Evolutionary conservation across 495 filamentous ascomycete species (phyloP).

Genomic region (Evernia prunastri): DNA sequence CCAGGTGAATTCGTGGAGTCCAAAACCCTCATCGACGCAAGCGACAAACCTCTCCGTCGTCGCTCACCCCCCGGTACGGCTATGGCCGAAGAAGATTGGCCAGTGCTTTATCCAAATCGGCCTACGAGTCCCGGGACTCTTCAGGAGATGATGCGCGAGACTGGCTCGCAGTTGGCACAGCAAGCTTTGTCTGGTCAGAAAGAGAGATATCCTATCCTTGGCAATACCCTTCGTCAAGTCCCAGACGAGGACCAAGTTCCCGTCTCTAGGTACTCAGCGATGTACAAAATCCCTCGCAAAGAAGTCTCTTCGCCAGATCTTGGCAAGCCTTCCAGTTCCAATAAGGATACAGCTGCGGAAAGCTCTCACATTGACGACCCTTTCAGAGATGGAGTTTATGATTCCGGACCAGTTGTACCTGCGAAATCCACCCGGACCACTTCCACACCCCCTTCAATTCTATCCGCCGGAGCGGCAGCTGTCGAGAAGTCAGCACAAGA

Average conservation of each 20-base stretch:
- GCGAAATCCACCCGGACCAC: neutral
- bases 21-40: slow-evolving; percentile 29
- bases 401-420: slow-evolving; percentile 6
- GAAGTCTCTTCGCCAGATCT: slow-evolving; percentile 2
- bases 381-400: slow-evolving; percentile 14
- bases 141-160: slow-evolving; percentile 20
- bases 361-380: slow-evolving; percentile 3
- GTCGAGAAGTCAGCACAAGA: slow-evolving; percentile 17
- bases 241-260: slow-evolving; percentile 15
- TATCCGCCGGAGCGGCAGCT: slow-evolving; percentile 19
- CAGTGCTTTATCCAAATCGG: slow-evolving; percentile 21
- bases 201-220: slow-evolving; percentile 22
- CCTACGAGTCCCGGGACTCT: slow-evolving; percentile 16
- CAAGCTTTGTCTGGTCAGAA: slow-evolving; percentile 6
- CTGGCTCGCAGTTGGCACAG: slow-evolving; percentile 14
- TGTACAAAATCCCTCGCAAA: slow-evolving; percentile 8
- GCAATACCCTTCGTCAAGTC: slow-evolving; percentile 10
- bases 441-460: neutral
- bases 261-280: slow-evolving; percentile 20
- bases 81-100: slow-evolving; percentile 27
- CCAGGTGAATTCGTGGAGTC: slow-evolving; percentile 7
- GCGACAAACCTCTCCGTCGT: slow-evolving; percentile 27
- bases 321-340: neutral
- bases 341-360: neutral
- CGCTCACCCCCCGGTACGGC: slow-evolving; percentile 17